Evolutionary conservation across 2,329 filamentous ascomycete species (phyloP).

Genomic region (Calonectria pseudoreteaudii): DNA sequence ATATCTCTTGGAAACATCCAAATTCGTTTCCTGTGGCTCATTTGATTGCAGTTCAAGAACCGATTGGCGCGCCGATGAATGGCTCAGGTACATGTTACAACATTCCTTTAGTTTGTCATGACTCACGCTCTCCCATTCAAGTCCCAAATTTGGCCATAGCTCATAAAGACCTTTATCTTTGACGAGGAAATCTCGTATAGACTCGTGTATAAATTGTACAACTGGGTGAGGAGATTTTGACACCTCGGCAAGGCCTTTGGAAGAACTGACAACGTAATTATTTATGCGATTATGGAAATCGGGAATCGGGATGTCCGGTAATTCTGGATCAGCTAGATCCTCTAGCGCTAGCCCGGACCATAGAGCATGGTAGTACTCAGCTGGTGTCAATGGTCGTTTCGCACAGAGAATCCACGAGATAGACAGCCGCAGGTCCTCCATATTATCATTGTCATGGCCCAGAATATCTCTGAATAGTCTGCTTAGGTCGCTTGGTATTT

Average conservation of each 20-base stretch:
- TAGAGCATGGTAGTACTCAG: constrained; percentile 60
- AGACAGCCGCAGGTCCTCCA: constrained; percentile 55
- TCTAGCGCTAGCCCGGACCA: constrained; percentile 36
- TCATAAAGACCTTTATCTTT: constrained; percentile 46
- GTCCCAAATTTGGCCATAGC: constrained; percentile 47
- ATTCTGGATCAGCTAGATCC: constrained; percentile 40
- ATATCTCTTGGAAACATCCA: constrained; percentile 32
- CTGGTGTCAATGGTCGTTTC: constrained; percentile 52
- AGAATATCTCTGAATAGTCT: constrained; percentile 64
- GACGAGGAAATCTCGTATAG: constrained; percentile 59
- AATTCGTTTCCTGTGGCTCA: neutral
- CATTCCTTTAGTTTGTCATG: constrained; percentile 58
- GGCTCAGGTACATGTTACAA: constrained; percentile 54
- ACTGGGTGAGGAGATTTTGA: constrained; percentile 46
- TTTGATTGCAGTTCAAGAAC: neutral
- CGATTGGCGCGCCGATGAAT: neutral
- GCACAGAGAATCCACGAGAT: constrained; percentile 66
- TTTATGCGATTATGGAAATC: constrained; percentile 13
- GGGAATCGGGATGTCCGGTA: constrained; percentile 28
- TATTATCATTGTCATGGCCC: constrained; percentile 55
- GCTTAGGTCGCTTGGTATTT: constrained; percentile 54
- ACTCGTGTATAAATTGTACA: constrained; percentile 67
- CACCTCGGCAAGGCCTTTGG: constrained; percentile 62
- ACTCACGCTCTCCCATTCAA: constrained; percentile 47
- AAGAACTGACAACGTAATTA: constrained; percentile 53